Percentiles rank a stretch among this genome's conserved stretches.
phyloP scores from a whole-genome alignment of 2,329 filamentous ascomycete species.

The Orbilia oligospora region DNA sequence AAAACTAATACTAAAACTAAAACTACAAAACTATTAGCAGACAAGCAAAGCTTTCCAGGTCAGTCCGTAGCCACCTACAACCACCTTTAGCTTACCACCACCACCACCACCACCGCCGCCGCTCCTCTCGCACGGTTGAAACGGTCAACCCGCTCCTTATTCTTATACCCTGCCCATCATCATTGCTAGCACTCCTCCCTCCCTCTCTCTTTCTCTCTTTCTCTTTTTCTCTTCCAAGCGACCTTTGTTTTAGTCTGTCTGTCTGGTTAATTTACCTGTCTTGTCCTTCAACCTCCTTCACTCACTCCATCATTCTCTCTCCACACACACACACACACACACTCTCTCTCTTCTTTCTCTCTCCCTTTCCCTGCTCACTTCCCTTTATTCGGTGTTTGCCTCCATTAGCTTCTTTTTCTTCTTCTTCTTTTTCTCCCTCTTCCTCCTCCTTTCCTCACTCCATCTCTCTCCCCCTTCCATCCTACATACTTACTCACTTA shows the following conservation, averaged over 20 bases:
- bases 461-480: not conserved
- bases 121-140: slow-evolving; percentile 23
- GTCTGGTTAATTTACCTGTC: not conserved
- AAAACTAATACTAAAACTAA: too few relatives aligned
- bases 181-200: not conserved
- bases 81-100: too few relatives aligned
- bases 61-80: slow-evolving; percentile 5
- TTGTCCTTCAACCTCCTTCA: not conserved
- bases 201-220: too few relatives aligned
- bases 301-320: too few relatives aligned
- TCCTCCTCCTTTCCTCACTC: too few relatives aligned
- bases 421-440: not conserved
- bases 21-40: not conserved
- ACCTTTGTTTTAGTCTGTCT: slow-evolving; percentile 3
- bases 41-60: not conserved
- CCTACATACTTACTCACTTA: too few relatives aligned
- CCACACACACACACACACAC: too few relatives aligned
- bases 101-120: too few relatives aligned
- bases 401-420: not conserved
- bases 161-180: slow-evolving; percentile 19
- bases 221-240: not conserved
- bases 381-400: not conserved
- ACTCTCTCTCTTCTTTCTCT: not conserved
- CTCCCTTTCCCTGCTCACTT: not conserved
- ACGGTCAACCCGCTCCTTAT: slow-evolving; percentile 18